Base-by-base conservation (phyloP, 768 basidiomycete species). In the Hericium alpestre region DNA sequence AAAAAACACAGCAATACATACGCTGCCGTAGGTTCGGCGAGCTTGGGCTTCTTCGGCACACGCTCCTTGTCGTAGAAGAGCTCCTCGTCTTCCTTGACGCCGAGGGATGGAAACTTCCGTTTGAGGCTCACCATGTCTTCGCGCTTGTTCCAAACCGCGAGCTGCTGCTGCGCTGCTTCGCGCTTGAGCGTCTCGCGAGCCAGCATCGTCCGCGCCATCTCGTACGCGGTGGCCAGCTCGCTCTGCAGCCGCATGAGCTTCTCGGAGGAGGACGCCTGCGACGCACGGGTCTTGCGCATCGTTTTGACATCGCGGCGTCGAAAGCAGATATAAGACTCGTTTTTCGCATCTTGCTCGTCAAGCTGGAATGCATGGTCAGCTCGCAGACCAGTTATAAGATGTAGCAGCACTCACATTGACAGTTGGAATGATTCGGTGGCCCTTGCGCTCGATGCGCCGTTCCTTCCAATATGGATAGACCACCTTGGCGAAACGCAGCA, bases 251-350 rank as follows among this genome's bases (percentile, higher is more conserved):
- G 88, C 4, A 83, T 71, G 61, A 99, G 80, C 63, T 92, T 90
- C 65, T 98, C 95, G 13, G 93, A 86, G 16, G 86, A 91, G 1
- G 88, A 87, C 10, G 84, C 84, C 65, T 98, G 94, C 1, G 87
- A 87, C 13, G 93, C 86, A 8, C 95, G 84, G 9, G 95, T 97
- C 74, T 98, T 98, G 60, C 96, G 84, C 48, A 91, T 81, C 3
- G 90, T 84, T 69, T 98, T 98, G 70, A 88, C 86, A 68, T 98
- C 95, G 55, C 94, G 86, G 59, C 93, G 80, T 39, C 96, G 83
- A 79, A 99, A 99, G 71, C 96, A 99, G 48, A 97, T 88, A 61
- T 97, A 98, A 0, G 95, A 94, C 64, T 95, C 93, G 56, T 90
- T 92, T 62, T 79, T 79, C 49, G 85, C 85, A 68, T 96, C 93